phyloP scores from a whole-genome alignment of 371 early-diverging fungal species.

The Saksenaea vasiformis region DNA sequence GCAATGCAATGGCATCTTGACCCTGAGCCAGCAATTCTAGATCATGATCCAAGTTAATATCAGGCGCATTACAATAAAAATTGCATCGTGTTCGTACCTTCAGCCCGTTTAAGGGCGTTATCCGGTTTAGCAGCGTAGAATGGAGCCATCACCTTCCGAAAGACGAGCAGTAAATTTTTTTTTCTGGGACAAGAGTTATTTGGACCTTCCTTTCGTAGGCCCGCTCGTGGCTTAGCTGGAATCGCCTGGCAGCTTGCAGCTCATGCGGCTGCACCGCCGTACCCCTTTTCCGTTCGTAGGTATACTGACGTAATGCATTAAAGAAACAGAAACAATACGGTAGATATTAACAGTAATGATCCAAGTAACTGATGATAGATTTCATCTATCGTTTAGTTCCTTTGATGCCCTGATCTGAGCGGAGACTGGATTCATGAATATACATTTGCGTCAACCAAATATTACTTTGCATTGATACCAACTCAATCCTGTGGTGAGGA shows the following conservation, averaged over 20 bases:
- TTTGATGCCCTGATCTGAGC: too few relatives aligned
- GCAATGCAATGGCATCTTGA: conserved; percentile 85
- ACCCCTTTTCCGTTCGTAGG: too few relatives aligned
- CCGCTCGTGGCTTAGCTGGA: neutral
- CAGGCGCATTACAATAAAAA: neutral
- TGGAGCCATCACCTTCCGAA: conserved; percentile 34
- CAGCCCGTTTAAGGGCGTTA: conserved; percentile 52
- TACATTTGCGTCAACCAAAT: too few relatives aligned
- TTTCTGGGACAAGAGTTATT: neutral
- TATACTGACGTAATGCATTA: too few relatives aligned
- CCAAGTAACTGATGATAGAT: too few relatives aligned
- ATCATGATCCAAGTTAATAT: neutral
- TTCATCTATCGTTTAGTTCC: too few relatives aligned
- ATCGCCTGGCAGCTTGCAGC: neutral
- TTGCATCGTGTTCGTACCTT: conserved; percentile 30
- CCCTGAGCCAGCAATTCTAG: conserved; percentile 92
- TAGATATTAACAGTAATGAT: too few relatives aligned
- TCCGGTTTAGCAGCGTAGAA: conserved; percentile 53
- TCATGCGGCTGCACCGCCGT: too few relatives aligned
- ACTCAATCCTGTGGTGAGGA: too few relatives aligned
- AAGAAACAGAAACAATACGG: too few relatives aligned
- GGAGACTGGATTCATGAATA: too few relatives aligned
- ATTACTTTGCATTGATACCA: too few relatives aligned
- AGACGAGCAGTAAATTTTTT: conserved; percentile 7
- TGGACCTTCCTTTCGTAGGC: neutral